phyloP scores from a whole-genome alignment of 1,139 yeast genomes.

The Sugiyamaella paludigena region DNA sequence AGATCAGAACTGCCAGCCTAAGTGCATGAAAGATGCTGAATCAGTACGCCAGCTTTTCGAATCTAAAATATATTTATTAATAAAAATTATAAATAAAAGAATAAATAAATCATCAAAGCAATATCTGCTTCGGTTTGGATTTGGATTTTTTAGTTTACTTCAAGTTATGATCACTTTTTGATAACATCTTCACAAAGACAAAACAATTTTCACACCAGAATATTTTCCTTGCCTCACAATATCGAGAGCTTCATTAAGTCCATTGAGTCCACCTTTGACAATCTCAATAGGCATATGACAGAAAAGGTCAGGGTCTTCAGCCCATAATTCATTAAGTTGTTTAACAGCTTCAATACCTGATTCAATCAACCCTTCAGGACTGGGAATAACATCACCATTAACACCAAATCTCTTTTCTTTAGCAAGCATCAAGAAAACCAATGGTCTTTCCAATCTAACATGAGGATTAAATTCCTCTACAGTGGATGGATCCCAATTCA shows the following conservation, averaged over 20 bases:
- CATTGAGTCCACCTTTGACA: conserved; percentile 38
- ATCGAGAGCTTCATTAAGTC: conserved; percentile 38
- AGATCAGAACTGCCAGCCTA: no score
- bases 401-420: conserved; percentile 31
- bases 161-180: no score
- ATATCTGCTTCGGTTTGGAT: no score
- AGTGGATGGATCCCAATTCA: conserved; percentile 19
- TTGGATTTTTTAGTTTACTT: no score
- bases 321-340: conserved; percentile 22
- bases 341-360: conserved; percentile 25
- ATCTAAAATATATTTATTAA: no score
- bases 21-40: no score
- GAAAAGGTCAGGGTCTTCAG: conserved; percentile 18
- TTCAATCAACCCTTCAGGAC: conserved; percentile 28
- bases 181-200: conserved; percentile 10
- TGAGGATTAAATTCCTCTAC: conserved; percentile 30
- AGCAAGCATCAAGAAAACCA: conserved; percentile 43
- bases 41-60: no score
- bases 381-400: conserved; percentile 22
- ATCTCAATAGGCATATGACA: conserved; percentile 39
- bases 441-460: conserved; percentile 29
- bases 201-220: conserved; percentile 42
- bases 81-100: no score
- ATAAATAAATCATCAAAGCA: no score
- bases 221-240: conserved; percentile 39